Percentiles rank a stretch among this genome's conserved stretches.
phyloP scores from a whole-genome alignment of 768 basidiomycete genomes.

The Mycena vitilis region DNA sequence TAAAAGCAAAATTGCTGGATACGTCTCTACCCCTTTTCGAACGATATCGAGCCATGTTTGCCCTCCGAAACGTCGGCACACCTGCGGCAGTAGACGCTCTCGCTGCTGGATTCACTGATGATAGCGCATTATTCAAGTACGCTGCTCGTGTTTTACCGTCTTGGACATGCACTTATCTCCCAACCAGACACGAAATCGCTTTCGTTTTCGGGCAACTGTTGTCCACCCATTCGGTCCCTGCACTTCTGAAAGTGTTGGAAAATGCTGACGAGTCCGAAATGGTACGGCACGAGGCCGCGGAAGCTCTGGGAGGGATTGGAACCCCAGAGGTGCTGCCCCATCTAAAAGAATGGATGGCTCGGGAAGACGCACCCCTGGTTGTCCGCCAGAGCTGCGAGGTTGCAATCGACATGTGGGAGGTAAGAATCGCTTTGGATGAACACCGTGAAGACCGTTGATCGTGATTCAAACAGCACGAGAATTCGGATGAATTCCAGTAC shows the following conservation, averaged over 20 bases:
- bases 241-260: constrained; percentile 82
- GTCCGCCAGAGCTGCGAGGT: constrained; percentile 97
- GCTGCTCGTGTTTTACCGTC: constrained; percentile 35
- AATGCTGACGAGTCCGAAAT: constrained; percentile 86
- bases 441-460: not conserved
- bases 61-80: constrained; percentile 92
- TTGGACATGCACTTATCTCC: not conserved
- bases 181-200: constrained; percentile 91
- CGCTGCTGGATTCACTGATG: constrained; percentile 89
- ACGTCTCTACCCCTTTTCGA: constrained; percentile 81
- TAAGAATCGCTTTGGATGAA: constrained; percentile 45
- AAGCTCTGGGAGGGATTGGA: constrained; percentile 97
- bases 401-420: constrained; percentile 98
- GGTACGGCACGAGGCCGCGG: constrained; percentile 99
- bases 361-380: constrained; percentile 85
- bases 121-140: constrained; percentile 93
- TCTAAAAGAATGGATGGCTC: constrained; percentile 84
- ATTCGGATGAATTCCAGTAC: constrained; percentile 78
- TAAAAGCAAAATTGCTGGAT: constrained; percentile 74
- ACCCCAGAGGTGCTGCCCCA: constrained; percentile 91
- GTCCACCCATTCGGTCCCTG: constrained; percentile 88
- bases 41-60: constrained; percentile 98
- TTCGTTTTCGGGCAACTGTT: constrained; percentile 98
- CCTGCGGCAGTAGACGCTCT: constrained; percentile 89
- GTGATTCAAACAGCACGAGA: constrained; percentile 64